Percentiles rank a stretch among this genome's conserved stretches.
Conservation (phyloP, 768 basidiomycete genomes). For the Mycena floridula region DNA sequence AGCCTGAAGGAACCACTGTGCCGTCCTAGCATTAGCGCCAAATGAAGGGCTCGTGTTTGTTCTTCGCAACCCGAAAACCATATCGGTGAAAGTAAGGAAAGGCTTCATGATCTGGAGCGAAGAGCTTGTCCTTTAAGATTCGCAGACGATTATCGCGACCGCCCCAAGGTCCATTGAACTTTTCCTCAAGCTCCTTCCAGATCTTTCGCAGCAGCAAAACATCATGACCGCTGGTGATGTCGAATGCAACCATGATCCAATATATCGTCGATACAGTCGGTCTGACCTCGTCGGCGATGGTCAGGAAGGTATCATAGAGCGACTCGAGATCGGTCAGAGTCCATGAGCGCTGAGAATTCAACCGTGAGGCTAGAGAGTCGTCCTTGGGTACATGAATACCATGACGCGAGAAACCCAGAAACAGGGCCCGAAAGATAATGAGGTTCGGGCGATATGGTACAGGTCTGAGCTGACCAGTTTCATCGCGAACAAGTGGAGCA, state of each 20-base stretch:
- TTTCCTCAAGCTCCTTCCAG: constrained; percentile 49
- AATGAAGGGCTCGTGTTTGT: constrained; percentile 11
- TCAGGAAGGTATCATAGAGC: constrained; percentile 59
- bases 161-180: constrained; percentile 42
- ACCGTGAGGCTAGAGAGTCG: constrained; percentile 2
- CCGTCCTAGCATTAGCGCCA: background rate
- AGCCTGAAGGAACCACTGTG: constrained; percentile 2
- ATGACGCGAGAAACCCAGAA: constrained; percentile 68
- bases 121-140: constrained; percentile 30
- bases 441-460: constrained; percentile 36
- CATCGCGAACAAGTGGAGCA: constrained; percentile 21
- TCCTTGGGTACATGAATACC: constrained; percentile 25
- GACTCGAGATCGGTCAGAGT: constrained; percentile 46
- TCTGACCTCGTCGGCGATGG: constrained; percentile 37
- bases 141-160: constrained; percentile 39
- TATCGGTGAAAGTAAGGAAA: background rate
- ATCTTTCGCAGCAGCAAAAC: constrained; percentile 42
- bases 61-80: background rate
- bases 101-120: constrained; percentile 15
- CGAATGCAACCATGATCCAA: constrained; percentile 66
- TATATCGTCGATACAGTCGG: constrained; percentile 46
- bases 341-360: constrained; percentile 37
- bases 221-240: constrained; percentile 51
- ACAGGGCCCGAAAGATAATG: constrained; percentile 62
- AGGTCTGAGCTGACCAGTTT: constrained; percentile 17